A percentile compares a stretch with the other conserved stretches of the same genome.
Conservation (phyloP, 2,329 filamentous ascomycete species). For the Blastomyces gilchristii region DNA sequence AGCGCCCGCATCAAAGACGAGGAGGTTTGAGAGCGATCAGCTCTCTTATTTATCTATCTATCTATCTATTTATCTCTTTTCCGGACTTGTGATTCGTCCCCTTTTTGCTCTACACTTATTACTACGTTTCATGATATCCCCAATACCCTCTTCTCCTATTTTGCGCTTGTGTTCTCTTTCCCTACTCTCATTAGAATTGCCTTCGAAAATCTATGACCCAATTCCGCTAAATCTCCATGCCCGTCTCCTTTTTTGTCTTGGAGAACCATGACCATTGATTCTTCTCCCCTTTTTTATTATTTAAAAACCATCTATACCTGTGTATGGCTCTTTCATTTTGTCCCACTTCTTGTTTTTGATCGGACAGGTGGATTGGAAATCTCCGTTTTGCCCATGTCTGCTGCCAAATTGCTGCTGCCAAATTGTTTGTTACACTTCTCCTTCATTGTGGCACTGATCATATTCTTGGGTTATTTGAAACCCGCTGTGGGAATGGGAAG, state of each 20-base stretch:
- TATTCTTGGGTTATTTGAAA: background rate
- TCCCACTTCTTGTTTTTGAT: background rate
- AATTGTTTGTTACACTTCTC: background rate
- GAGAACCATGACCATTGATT: background rate
- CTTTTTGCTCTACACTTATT: background rate
- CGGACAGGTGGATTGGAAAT: background rate
- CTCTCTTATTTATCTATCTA: background rate
- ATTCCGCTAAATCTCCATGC: background rate
- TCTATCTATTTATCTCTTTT: background rate
- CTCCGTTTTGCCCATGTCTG: background rate
- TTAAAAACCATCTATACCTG: background rate
- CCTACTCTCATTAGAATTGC: background rate
- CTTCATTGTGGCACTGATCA: background rate
- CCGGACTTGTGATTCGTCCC: background rate
- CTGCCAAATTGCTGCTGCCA: too few species aligned
- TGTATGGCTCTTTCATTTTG: background rate
- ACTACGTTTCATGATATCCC: constrained; percentile 2
- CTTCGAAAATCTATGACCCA: background rate
- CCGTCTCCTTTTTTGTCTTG: background rate
- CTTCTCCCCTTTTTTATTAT: too few species aligned
- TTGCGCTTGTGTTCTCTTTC: background rate
- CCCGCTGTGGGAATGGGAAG: background rate
- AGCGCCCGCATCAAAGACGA: background rate
- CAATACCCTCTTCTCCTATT: background rate
- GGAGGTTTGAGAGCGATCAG: background rate